Conservation (phyloP, 345 rosid genomes). For the Brassica incana region DNA sequence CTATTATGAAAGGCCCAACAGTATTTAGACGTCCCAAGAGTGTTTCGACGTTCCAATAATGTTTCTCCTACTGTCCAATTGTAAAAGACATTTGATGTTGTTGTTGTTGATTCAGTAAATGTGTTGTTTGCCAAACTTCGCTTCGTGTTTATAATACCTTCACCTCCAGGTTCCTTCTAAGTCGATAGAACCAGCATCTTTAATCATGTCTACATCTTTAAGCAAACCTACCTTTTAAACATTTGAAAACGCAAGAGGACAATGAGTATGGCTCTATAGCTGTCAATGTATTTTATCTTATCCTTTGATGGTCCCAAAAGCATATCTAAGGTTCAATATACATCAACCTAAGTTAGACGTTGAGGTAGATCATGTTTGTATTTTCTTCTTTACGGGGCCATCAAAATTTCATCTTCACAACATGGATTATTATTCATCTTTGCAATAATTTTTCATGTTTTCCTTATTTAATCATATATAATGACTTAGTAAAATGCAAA, state of each 20-base stretch:
- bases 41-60: no score
- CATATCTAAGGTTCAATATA: not conserved
- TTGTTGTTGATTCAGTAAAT: not conserved
- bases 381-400: not conserved
- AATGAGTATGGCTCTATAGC: not conserved
- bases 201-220: not conserved
- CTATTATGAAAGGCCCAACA: no score
- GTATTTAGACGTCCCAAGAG: no score
- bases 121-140: no score
- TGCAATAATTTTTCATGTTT: not conserved
- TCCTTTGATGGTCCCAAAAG: not conserved
- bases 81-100: no score
- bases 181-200: not conserved
- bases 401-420: not conserved
- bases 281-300: not conserved
- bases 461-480: not conserved
- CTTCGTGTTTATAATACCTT: no score
- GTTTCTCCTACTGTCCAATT: no score
- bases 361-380: not conserved
- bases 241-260: not conserved
- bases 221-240: not conserved
- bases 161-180: no score
- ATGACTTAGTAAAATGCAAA: not conserved
- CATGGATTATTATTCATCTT: not conserved
- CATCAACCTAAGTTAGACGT: not conserved